Base-by-base conservation (phyloP, 495 filamentous ascomycete genomes). In the Apodospora peruviana region DNA sequence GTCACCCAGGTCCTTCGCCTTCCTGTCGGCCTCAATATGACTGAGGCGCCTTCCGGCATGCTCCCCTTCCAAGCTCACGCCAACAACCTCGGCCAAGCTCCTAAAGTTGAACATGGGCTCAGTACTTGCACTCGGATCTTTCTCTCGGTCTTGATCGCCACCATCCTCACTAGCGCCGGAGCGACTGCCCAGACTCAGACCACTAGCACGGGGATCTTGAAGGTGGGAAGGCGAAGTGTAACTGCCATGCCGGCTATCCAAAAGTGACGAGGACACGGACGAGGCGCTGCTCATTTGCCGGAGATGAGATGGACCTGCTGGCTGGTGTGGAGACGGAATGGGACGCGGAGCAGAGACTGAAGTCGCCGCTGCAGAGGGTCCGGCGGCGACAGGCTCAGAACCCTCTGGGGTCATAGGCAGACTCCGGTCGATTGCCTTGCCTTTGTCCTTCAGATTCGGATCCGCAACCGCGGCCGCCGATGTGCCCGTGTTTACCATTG, bases 101-200 rank as follows among this genome's bases (percentile, higher is more conserved):
- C 87, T 74, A 57, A 96, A 96, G 64, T 94, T 95, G 70, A 95
- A 91, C 81, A 95, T 81, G 2, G 87, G 81, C 56, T 96, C 91
- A 0, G 72, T 65, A 40, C 79, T 77, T 1, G 77, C 68, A 51
- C 72, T 77, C 7, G 76, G 78, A 44, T 72, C 69, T 18, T 67
- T 56, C 12, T 67, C 70, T 0, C 67, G 53, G 5, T 70, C 62
- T 9, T 61, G 45, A 16, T 70, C 66, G 18, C 64, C 67, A n/a
- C 71, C 65, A 16, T 75, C 62, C 14, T 66, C 61, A 35, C 57
- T 64, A 1, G 56, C 54, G 14, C 50, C 62, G 32, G 66, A 72
- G 47, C 57, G 73, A 29, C 49, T 66, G 19, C 60, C 69, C 11
- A 68, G 52, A 55, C 58, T 70, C 27, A 63, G 64, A 43, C 59